Percentiles rank a stretch among this genome's conserved stretches.
Conservation (phyloP, 352 stramenopile genomes). For the Pythium folliculosum region DNA sequence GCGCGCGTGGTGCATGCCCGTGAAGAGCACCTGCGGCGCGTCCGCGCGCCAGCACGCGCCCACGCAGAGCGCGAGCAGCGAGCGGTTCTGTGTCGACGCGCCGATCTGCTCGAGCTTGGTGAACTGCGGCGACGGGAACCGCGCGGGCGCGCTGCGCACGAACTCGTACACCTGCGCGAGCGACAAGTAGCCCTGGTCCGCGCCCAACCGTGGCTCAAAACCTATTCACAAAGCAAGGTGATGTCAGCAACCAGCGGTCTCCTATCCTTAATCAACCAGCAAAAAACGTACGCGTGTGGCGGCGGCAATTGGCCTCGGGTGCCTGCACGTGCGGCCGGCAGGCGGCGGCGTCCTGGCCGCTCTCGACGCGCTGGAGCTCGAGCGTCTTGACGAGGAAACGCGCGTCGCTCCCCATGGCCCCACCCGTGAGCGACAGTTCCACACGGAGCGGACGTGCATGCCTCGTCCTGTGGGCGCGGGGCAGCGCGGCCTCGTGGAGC, state of each 20-base stretch:
- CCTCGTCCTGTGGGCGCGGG: background rate
- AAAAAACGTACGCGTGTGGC: slow-evolving; percentile 27
- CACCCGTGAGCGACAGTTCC: slow-evolving; percentile 10
- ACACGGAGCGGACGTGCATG: background rate
- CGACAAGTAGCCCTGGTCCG: slow-evolving; percentile 64
- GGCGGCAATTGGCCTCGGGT: slow-evolving; percentile 25
- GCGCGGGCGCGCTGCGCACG: slow-evolving; percentile 37
- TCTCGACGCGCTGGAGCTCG: slow-evolving; percentile 22
- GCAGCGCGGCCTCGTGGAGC: slow-evolving; percentile 22
- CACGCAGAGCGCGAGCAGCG: slow-evolving; percentile 68
- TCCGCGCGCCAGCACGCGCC: slow-evolving; percentile 41
- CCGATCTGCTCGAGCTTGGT: slow-evolving; percentile 62
- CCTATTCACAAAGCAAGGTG: slow-evolving; percentile 2
- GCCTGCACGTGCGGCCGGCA: slow-evolving; percentile 16
- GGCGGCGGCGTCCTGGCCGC: slow-evolving; percentile 7
- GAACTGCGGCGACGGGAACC: slow-evolving; percentile 40
- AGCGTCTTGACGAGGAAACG: slow-evolving; percentile 22
- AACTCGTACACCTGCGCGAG: slow-evolving; percentile 61
- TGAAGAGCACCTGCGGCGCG: slow-evolving; percentile 71
- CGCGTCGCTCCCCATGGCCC: background rate
- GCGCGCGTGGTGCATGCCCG: slow-evolving; percentile 82
- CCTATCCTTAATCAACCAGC: no score
- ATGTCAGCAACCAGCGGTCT: no score
- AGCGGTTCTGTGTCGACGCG: slow-evolving; percentile 54
- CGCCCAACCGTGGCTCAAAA: slow-evolving; percentile 49